These are phyloP conservation scores for Crepidotus variabilis DNA, from an alignment of 768 basidiomycete genomes.

Conservation along the genomic window DNA sequence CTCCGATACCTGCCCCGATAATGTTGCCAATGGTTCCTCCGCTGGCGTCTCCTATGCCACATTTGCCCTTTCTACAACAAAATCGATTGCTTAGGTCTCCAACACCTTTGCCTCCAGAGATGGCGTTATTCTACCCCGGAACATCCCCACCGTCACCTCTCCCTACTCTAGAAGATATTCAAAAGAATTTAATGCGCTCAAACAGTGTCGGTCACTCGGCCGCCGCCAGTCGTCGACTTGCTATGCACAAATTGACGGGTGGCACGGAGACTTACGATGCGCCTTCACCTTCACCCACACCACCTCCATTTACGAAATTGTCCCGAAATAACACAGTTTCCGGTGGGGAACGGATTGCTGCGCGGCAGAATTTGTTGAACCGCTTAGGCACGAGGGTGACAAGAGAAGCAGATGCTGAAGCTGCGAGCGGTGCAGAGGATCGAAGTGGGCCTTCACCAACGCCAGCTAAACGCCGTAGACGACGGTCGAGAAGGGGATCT, in stretches of 20 bases:
- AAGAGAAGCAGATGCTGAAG: conserved; percentile 62
- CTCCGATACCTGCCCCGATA: conserved; percentile 31
- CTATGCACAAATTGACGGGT: conserved; percentile 84
- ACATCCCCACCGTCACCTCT: conserved; percentile 65
- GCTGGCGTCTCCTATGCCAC: conserved; percentile 45
- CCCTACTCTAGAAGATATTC: conserved; percentile 76
- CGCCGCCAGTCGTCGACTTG: conserved; percentile 54
- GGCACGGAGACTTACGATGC: conserved; percentile 65
- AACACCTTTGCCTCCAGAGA: conserved; percentile 50
- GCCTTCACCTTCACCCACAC: conserved; percentile 52
- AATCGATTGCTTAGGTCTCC: conserved; percentile 47
- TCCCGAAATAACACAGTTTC: conserved; percentile 78
- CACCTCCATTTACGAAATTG: conserved; percentile 39
- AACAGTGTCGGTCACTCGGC: conserved; percentile 85
- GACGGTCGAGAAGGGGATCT: conserved; percentile 50
- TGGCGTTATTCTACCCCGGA: conserved; percentile 58
- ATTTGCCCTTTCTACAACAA: conserved; percentile 45
- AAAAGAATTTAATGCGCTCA: conserved; percentile 78
- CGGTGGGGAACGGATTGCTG: conserved; percentile 74
- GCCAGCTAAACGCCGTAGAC: conserved; percentile 47
- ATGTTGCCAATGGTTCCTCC: conserved; percentile 33
- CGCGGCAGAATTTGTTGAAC: conserved; percentile 63
- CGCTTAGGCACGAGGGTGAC: conserved; percentile 55
- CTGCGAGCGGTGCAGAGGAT: conserved; percentile 60
- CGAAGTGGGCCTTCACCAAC: conserved; percentile 39